Conservation (phyloP, 129 eudicot species). For the Kitagawia praeruptora region DNA sequence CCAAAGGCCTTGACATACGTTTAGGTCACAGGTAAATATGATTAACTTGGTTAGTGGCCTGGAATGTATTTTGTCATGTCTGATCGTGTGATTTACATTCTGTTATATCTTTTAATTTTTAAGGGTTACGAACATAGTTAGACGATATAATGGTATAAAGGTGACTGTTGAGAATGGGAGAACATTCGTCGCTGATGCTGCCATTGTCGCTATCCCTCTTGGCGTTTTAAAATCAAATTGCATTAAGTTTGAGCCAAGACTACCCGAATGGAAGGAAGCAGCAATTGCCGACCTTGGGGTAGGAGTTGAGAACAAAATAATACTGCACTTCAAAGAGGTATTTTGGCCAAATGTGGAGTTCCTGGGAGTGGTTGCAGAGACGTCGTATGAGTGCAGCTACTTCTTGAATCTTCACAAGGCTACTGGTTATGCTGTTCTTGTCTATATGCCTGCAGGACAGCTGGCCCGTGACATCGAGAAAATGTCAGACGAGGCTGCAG, state of each 20-base stretch:
- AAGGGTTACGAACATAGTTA: constrained; percentile 62
- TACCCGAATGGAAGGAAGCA: constrained; percentile 86
- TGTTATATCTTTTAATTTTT: not conserved
- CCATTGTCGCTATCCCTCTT: constrained; percentile 72
- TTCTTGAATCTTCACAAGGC: constrained; percentile 97
- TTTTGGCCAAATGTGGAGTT: constrained; percentile 99
- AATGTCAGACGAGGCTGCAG: constrained; percentile 86
- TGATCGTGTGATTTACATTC: constrained; percentile 11
- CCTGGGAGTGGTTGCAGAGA: constrained; percentile 89
- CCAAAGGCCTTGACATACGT: constrained; percentile 88
- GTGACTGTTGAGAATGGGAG: constrained; percentile 71
- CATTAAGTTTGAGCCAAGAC: constrained; percentile 76
- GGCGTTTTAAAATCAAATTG: constrained; percentile 76
- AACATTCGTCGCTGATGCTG: constrained; percentile 82
- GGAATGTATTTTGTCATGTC: not conserved
- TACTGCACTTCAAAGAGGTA: constrained; percentile 71
- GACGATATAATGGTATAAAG: constrained; percentile 62
- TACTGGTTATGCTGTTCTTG: constrained; percentile 83
- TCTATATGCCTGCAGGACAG: constrained; percentile 97
- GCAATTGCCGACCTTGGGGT: constrained; percentile 92
- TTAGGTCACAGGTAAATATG: constrained; percentile 56
- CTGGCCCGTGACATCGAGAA: constrained; percentile 81
- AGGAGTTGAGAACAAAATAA: constrained; percentile 87
- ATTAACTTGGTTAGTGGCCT: not conserved
- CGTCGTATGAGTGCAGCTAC: constrained; percentile 78